Base-by-base conservation (phyloP, 1,139 yeast genomes). In the Pichia sp. region DNA sequence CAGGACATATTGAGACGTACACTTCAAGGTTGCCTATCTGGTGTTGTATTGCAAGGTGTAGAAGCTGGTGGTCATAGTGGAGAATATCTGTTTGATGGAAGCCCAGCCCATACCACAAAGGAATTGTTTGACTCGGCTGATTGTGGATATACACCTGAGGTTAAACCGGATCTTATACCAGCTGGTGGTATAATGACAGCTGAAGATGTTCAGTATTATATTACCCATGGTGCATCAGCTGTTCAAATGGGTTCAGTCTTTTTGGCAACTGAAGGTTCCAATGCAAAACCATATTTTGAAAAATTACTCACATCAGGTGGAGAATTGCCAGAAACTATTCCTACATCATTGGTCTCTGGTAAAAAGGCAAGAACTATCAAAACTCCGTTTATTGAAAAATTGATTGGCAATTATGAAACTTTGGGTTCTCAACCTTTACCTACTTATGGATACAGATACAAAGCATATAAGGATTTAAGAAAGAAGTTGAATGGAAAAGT, bases 61-160 rank as follows among this genome's bases (percentile, higher is more conserved):
- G 40, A 37, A 37, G 40, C 40, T 10, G 40, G 40, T 18, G 40
- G 40, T 14, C 40, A 37, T n/a, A 22, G 12, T 14, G n/a, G 14
- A n/a, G 19, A 22, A 8, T n/a, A n/a, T n/a, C n/a, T n/a, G n/a
- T n/a, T n/a, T n/a, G n/a, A n/a, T n/a, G n/a, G n/a, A n/a, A n/a
- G n/a, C n/a, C n/a, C n/a, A n/a, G n/a, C n/a, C n/a, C n/a, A n/a
- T n/a, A n/a, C 20, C 7, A 37, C 40, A 10, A 10, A 8, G 8
- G 5, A 8, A 14, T 30, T 37, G 12, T 37, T 37, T 24, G 20
- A 21, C 2, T 6, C 20, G 7, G 32, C 27, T 24, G 18, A 37
- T 9, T 9, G 27, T 14, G 12, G 24, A 12, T 20, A 22, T 14
- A 19, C 17, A 9, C 15, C n/a, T 24, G 19, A 28, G 8, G 12